Evolutionary conservation across 2,329 filamentous ascomycete species (phyloP).

Genomic region (Fusarium chlamydosporum): DNA sequence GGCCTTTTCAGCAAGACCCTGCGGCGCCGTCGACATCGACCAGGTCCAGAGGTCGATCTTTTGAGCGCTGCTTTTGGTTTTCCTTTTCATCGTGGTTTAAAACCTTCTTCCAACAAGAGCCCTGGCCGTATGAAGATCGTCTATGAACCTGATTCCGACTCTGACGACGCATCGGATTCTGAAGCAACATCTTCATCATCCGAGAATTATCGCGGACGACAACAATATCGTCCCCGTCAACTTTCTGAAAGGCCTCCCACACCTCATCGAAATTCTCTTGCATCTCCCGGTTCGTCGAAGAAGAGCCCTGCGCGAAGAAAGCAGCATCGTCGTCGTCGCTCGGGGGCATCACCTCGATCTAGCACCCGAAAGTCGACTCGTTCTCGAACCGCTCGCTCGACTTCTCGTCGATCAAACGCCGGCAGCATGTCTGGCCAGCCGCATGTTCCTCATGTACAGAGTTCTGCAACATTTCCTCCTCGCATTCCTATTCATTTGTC

Average conservation of each 20-base stretch:
- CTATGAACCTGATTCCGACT: constrained; percentile 26
- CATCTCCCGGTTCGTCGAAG: constrained; percentile 17
- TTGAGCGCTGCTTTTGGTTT: constrained; percentile 50
- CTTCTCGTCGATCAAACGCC: constrained; percentile 24
- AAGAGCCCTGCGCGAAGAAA: constrained; percentile 15
- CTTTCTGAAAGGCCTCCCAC: constrained; percentile 17
- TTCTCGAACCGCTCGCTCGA: constrained; percentile 20
- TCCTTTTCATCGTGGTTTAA: constrained; percentile 39
- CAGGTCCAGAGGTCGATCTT: constrained; percentile 47
- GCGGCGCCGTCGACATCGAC: constrained; percentile 29
- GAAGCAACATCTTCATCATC: constrained; percentile 26
- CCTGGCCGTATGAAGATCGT: constrained; percentile 12
- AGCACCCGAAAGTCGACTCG: constrained; percentile 21
- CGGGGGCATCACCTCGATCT: constrained; percentile 18
- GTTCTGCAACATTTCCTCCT: constrained; percentile 41
- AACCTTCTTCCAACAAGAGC: constrained; percentile 17
- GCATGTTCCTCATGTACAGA: constrained; percentile 41
- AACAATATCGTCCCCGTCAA: not conserved
- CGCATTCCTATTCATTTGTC: constrained; percentile 37
- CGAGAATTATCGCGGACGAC: constrained; percentile 13
- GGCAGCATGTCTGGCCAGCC: constrained; percentile 13
- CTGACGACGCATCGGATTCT: constrained; percentile 16
- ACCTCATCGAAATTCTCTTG: not conserved
- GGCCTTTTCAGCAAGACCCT: constrained; percentile 38
- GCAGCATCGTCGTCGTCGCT: constrained; percentile 5